Conservation (phyloP, 208 protist genomes). For the Naegleria fowleri region DNA sequence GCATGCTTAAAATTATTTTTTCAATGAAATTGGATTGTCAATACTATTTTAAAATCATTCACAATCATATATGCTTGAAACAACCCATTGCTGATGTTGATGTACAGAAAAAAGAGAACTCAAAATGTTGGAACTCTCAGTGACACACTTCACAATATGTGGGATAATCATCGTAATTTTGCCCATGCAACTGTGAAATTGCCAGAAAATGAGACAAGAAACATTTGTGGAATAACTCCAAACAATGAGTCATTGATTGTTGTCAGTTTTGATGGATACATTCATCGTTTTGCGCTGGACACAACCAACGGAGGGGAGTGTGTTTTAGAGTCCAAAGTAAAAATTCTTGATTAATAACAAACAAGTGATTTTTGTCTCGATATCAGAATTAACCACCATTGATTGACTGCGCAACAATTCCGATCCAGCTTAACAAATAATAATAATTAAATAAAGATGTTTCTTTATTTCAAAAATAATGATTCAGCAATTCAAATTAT, state of each 20-base stretch:
- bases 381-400: too few species aligned
- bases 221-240: slow-evolving; percentile 22
- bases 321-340: neutral
- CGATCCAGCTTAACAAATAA: too few species aligned
- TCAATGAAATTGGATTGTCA: too few species aligned
- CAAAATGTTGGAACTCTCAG: neutral
- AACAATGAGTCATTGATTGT: neutral
- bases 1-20: too few species aligned
- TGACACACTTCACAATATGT: slow-evolving; percentile 13
- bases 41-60: too few species aligned
- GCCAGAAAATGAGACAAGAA: neutral
- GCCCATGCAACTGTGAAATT: slow-evolving; percentile 7
- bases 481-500: too few species aligned
- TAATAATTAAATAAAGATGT: too few species aligned
- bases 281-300: neutral
- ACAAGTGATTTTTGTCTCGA: too few species aligned
- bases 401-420: too few species aligned
- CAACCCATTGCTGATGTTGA: too few species aligned
- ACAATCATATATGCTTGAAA: too few species aligned
- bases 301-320: neutral
- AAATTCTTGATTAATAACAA: neutral
- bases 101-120: neutral
- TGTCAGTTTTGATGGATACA: slow-evolving; percentile 1
- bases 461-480: too few species aligned
- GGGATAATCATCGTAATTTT: slow-evolving; percentile 16